Conservation (phyloP, 805 yeast species). For the Wickerhamiella allomyrinae region DNA sequence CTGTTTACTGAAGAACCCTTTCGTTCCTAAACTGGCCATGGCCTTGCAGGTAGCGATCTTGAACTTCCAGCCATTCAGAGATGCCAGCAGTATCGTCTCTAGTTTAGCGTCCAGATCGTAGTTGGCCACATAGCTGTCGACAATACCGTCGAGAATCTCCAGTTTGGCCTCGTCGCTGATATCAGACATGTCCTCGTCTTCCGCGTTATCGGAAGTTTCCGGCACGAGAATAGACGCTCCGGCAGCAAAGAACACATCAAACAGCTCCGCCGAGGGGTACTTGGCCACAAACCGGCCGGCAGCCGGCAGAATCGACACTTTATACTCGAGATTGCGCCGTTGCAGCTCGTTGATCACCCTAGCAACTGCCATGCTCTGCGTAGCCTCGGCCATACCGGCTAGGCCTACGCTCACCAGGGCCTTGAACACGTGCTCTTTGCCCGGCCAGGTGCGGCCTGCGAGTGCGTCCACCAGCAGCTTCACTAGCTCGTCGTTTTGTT, state of each 20-base stretch:
- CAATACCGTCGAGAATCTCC: slow-evolving; percentile 9
- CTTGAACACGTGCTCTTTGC: slow-evolving; percentile 63
- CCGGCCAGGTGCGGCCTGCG: slow-evolving; percentile 74
- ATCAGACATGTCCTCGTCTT: slow-evolving; percentile 19
- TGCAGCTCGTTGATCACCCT: slow-evolving; percentile 34
- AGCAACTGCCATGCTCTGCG: slow-evolving; percentile 16
- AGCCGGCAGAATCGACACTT: slow-evolving; percentile 37
- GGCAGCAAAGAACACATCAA: slow-evolving; percentile 26
- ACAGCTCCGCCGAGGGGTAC: slow-evolving; percentile 25
- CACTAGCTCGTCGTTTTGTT: slow-evolving; percentile 29
- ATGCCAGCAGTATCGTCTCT: slow-evolving; percentile 20
- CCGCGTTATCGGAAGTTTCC: slow-evolving; percentile 28
- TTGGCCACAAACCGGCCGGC: slow-evolving; percentile 37
- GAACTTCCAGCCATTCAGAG: slow-evolving; percentile 46
- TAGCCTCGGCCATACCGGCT: slow-evolving; percentile 15
- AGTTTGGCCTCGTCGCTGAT: slow-evolving; percentile 12
- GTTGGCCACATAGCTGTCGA: slow-evolving; percentile 8
- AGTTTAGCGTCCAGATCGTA: slow-evolving; percentile 13
- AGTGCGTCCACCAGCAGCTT: slow-evolving; percentile 43
- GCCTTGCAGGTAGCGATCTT: slow-evolving; percentile 35
- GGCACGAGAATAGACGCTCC: slow-evolving; percentile 28
- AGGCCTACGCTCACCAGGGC: slow-evolving; percentile 39
- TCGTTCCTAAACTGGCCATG: slow-evolving; percentile 18
- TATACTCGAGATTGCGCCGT: slow-evolving; percentile 53
- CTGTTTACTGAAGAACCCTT: slow-evolving; percentile 4